phyloP scores from a whole-genome alignment of 257 asterid genomes.

The Lavandula angustifolia region DNA sequence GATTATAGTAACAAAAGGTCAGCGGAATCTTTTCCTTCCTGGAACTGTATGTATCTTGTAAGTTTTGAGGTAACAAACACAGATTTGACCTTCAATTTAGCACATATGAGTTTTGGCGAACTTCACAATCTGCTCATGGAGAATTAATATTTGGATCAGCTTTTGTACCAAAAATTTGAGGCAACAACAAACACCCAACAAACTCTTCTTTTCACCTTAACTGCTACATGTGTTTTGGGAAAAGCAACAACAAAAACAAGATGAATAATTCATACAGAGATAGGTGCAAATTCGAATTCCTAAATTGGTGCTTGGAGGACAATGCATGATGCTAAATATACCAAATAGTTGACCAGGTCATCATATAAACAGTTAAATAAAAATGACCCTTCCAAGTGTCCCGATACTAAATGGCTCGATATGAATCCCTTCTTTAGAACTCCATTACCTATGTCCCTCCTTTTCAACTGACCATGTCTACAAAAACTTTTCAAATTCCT shows the following conservation, averaged over 20 bases:
- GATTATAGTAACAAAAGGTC: background rate
- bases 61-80: background rate
- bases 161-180: background rate
- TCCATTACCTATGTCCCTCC: slow-evolving; percentile 35
- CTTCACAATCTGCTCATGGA: background rate
- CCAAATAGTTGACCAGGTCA: background rate
- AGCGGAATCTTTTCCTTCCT: background rate
- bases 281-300: slow-evolving; percentile 13
- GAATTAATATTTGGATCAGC: background rate
- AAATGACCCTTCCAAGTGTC: slow-evolving; percentile 58
- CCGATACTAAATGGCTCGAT: slow-evolving; percentile 64
- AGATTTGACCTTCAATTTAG: slow-evolving; percentile 6
- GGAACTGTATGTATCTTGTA: slow-evolving; percentile 2
- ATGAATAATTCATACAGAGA: background rate
- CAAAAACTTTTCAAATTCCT: slow-evolving; percentile 40
- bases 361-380: background rate
- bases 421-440: slow-evolving; percentile 42
- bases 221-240: background rate
- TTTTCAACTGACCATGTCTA: slow-evolving; percentile 41
- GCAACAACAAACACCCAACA: slow-evolving; percentile 10
- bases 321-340: background rate
- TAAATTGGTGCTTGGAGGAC: slow-evolving; percentile 1
- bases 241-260: slow-evolving; percentile 1
- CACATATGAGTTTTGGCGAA: background rate
- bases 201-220: slow-evolving; percentile 14